phyloP scores from a whole-genome alignment of 768 basidiomycete species.

The Termitomyces sp. region DNA sequence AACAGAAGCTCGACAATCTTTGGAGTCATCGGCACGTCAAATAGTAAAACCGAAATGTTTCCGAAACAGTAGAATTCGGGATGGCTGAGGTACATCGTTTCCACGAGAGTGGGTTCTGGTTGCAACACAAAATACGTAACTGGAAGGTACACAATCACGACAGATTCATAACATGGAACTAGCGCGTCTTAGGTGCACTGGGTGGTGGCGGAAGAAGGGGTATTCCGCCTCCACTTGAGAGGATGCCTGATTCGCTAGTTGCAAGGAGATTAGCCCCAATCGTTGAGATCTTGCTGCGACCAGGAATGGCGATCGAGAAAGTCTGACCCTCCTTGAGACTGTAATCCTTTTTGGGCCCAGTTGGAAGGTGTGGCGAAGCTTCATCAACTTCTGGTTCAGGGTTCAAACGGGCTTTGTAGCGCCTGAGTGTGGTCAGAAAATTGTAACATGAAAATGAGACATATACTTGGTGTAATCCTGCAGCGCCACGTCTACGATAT shows the following conservation, averaged over 20 bases:
- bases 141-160: background rate
- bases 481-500: slow-evolving; percentile 63
- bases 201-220: slow-evolving; percentile 87
- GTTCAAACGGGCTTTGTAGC: slow-evolving; percentile 58
- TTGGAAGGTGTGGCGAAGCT: slow-evolving; percentile 63
- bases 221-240: slow-evolving; percentile 34
- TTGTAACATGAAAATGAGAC: background rate
- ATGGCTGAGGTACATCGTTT: background rate
- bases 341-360: slow-evolving; percentile 89
- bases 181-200: slow-evolving; percentile 45
- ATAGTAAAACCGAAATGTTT: slow-evolving; percentile 2
- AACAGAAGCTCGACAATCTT: background rate
- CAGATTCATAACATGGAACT: background rate
- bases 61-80: background rate
- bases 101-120: background rate
- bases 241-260: slow-evolving; percentile 20
- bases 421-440: slow-evolving; percentile 31
- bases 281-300: slow-evolving; percentile 42
- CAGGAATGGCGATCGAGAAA: slow-evolving; percentile 87
- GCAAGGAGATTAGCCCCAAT: slow-evolving; percentile 33
- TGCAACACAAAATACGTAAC: background rate
- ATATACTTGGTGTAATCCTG: slow-evolving; percentile 80
- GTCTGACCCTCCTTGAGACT: slow-evolving; percentile 93
- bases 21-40: background rate
- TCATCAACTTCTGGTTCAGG: slow-evolving; percentile 36